These are phyloP conservation scores for Plasmodium knowlesi DNA, from an alignment of 169 alveolate species.

Conservation along the genomic window DNA sequence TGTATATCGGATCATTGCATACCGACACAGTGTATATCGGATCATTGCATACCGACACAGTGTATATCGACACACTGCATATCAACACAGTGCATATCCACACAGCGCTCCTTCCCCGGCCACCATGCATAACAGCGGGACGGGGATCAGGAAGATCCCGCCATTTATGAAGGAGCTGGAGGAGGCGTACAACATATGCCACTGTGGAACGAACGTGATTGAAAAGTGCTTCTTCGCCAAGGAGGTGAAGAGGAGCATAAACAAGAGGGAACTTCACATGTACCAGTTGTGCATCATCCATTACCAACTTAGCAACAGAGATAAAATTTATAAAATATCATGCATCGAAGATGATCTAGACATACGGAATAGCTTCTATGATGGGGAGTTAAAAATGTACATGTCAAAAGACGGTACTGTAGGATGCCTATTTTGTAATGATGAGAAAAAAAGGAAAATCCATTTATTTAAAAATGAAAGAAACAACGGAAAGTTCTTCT, in stretches of 20 bases:
- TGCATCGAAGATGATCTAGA: slow-evolving; percentile 46
- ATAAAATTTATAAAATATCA: slow-evolving; percentile 60
- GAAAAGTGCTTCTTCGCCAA: slow-evolving; percentile 60
- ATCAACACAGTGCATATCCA: not conserved
- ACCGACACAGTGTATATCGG: no score
- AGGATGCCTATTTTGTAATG: slow-evolving; percentile 60
- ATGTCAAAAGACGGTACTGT: slow-evolving; percentile 54
- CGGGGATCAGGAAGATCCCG: slow-evolving; percentile 46
- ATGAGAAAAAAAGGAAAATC: slow-evolving; percentile 56
- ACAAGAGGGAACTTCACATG: slow-evolving; percentile 8
- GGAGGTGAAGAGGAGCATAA: slow-evolving; percentile 4
- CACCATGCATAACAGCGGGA: not conserved
- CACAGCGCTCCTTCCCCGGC: not conserved
- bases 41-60: no score
- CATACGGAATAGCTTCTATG: slow-evolving; percentile 49
- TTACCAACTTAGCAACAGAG: slow-evolving; percentile 61
- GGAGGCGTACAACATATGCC: slow-evolving; percentile 52
- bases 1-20: no score
- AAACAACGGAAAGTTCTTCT: slow-evolving; percentile 17
- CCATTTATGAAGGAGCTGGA: slow-evolving; percentile 71
- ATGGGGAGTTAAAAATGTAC: slow-evolving; percentile 62
- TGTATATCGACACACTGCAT: no score
- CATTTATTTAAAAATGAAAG: slow-evolving; percentile 44
- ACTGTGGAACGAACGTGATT: slow-evolving; percentile 45
- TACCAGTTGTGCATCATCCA: slow-evolving; percentile 65